A percentile compares a stretch with the other conserved stretches of the same genome.
phyloP scores from a whole-genome alignment of 306 rosid genomes.

The Lagenaria siceraria region DNA sequence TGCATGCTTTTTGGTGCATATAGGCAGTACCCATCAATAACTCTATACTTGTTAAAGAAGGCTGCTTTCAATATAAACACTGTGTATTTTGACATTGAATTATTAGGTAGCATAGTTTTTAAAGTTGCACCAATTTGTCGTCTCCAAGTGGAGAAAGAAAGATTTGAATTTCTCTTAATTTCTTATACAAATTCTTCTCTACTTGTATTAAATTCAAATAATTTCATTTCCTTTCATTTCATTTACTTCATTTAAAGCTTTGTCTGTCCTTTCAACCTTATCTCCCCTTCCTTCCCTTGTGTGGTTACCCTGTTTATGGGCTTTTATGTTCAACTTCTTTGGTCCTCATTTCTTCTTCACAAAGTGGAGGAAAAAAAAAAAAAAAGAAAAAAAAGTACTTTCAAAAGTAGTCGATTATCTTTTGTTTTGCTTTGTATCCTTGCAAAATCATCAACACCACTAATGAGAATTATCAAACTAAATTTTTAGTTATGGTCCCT shows the following conservation, averaged over 20 bases:
- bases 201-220: background rate
- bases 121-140: slow-evolving; percentile 1
- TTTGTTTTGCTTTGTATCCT: too few species aligned
- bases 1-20: background rate
- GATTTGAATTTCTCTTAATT: background rate
- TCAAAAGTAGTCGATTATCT: background rate
- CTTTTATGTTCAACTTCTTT: background rate
- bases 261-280: background rate
- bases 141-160: background rate
- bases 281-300: background rate
- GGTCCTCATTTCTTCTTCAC: background rate
- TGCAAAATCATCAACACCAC: too few species aligned
- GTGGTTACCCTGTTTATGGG: background rate
- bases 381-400: background rate
- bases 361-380: background rate
- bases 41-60: background rate
- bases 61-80: background rate
- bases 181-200: background rate
- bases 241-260: background rate
- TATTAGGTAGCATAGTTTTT: background rate
- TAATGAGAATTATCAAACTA: too few species aligned
- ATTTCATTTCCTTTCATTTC: background rate
- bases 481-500: too few species aligned
- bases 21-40: background rate
- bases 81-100: background rate